Evolutionary conservation across 2,329 filamentous ascomycete species (phyloP).

Genomic region (Byssothecium circinans): DNA sequence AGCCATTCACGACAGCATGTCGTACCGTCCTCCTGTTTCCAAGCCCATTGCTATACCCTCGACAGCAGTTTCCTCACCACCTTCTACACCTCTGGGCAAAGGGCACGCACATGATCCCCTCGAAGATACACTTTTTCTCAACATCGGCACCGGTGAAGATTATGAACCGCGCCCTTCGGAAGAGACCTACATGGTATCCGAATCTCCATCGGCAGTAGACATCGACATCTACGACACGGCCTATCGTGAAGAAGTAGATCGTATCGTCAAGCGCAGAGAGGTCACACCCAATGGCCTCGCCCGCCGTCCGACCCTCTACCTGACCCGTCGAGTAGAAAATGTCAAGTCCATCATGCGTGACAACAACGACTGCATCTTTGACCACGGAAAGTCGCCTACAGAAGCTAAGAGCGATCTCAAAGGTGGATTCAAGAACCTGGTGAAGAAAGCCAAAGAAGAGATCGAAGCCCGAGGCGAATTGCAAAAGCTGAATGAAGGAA

Average conservation of each 20-base stretch:
- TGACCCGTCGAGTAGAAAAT: slow-evolving; percentile 53
- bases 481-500: slow-evolving; percentile 38
- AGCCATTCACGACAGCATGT: slow-evolving; percentile 34
- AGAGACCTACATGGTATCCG: slow-evolving; percentile 64
- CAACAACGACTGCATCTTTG: slow-evolving; percentile 33
- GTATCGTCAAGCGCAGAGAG: slow-evolving; percentile 61
- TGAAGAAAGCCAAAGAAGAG: slow-evolving; percentile 39
- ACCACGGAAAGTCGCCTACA: slow-evolving; percentile 27
- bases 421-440: slow-evolving; percentile 38
- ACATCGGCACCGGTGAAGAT: slow-evolving; percentile 69
- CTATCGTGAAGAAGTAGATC: slow-evolving; percentile 78
- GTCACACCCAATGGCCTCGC: slow-evolving; percentile 17
- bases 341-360: slow-evolving; percentile 42
- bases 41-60: slow-evolving; percentile 24
- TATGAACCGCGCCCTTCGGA: slow-evolving; percentile 36
- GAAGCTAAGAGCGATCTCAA: slow-evolving; percentile 30
- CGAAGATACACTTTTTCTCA: slow-evolving; percentile 69
- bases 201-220: slow-evolving; percentile 81
- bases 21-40: slow-evolving; percentile 31
- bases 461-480: slow-evolving; percentile 35
- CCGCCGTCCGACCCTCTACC: slow-evolving; percentile 58
- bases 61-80: slow-evolving; percentile 18
- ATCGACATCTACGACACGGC: slow-evolving; percentile 88
- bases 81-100: slow-evolving; percentile 44
- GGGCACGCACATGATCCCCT: slow-evolving; percentile 66